Conservation (phyloP, 768 basidiomycete genomes). For the Psilocybe sp. region DNA sequence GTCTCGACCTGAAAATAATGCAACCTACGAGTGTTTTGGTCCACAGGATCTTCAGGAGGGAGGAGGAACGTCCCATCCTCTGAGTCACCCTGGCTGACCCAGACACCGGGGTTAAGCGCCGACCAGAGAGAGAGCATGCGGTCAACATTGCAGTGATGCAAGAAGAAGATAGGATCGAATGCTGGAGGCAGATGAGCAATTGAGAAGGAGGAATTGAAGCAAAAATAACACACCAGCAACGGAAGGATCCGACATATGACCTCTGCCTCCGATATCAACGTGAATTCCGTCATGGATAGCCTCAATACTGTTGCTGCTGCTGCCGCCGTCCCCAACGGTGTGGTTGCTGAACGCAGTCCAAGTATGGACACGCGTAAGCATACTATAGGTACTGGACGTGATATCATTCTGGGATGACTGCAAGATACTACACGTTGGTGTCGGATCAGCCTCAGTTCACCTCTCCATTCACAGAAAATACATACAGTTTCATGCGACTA, state of each 20-base stretch:
- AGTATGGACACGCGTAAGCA: conserved; percentile 32
- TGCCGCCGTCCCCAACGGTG: conserved; percentile 30
- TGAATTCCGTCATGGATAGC: conserved; percentile 49
- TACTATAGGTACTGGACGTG: conserved; percentile 31
- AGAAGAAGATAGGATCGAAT: conserved; percentile 53
- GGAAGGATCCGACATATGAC: conserved; percentile 39
- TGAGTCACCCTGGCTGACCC: conserved; percentile 30
- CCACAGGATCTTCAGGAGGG: conserved; percentile 20
- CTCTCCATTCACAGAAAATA: not conserved
- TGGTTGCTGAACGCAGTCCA: conserved; percentile 45
- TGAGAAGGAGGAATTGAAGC: not conserved
- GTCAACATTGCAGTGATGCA: conserved; percentile 55
- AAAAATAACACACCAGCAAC: conserved; percentile 32
- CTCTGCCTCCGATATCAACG: conserved; percentile 36
- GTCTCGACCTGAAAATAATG: not conserved
- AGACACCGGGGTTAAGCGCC: conserved; percentile 39
- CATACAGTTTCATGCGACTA: conserved; percentile 23
- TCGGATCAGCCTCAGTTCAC: not conserved
- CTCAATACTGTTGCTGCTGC: conserved; percentile 44
- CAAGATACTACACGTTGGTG: conserved; percentile 19
- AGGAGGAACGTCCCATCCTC: conserved; percentile 32
- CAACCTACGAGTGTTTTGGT: conserved; percentile 25
- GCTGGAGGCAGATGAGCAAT: conserved; percentile 18
- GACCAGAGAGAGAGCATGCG: conserved; percentile 50
- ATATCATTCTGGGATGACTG: conserved; percentile 20